phyloP scores from a whole-genome alignment of 1,284 basidiomycete species.

The Cryptococcus amylolentus region DNA sequence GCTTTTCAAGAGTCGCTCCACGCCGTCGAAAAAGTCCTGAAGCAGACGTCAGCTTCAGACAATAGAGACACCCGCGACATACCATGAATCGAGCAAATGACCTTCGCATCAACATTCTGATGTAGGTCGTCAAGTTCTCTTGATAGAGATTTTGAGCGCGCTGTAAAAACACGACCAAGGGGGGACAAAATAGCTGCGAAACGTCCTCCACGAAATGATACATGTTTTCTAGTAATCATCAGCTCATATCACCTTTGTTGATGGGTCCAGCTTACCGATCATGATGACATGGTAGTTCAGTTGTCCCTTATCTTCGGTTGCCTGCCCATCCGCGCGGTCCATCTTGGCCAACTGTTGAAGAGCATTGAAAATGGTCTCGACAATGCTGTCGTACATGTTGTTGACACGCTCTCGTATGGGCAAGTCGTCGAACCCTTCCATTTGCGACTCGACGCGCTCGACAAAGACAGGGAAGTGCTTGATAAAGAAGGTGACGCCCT shows the following conservation, averaged over 20 bases:
- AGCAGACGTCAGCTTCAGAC: slow-evolving; percentile 5
- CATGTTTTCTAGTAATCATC: slow-evolving; percentile 75
- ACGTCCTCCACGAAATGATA: slow-evolving; percentile 84
- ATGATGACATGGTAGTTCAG: slow-evolving; percentile 94
- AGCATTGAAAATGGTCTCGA: slow-evolving; percentile 83
- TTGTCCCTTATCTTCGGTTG: slow-evolving; percentile 88
- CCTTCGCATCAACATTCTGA: slow-evolving; percentile 79
- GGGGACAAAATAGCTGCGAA: slow-evolving; percentile 58
- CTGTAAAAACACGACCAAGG: slow-evolving; percentile 65
- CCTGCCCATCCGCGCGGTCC: slow-evolving; percentile 61
- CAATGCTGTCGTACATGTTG: slow-evolving; percentile 79
- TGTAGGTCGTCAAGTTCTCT: slow-evolving; percentile 79
- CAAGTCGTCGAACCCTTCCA: slow-evolving; percentile 70
- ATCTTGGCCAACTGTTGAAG: slow-evolving; percentile 92
- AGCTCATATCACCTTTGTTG: not conserved
- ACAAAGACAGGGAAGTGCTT: slow-evolving; percentile 89
- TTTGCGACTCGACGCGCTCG: slow-evolving; percentile 75
- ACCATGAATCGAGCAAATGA: slow-evolving; percentile 86
- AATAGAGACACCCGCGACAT: slow-evolving; percentile 38
- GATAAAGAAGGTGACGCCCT: slow-evolving; percentile 87
- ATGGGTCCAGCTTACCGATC: slow-evolving; percentile 64
- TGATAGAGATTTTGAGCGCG: slow-evolving; percentile 80
- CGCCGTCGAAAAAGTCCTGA: slow-evolving; percentile 90
- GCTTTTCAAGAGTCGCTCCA: slow-evolving; percentile 78
- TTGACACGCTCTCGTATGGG: slow-evolving; percentile 77